Conservation (phyloP, 495 filamentous ascomycete genomes). For the Penicillium atrosanguineum region DNA sequence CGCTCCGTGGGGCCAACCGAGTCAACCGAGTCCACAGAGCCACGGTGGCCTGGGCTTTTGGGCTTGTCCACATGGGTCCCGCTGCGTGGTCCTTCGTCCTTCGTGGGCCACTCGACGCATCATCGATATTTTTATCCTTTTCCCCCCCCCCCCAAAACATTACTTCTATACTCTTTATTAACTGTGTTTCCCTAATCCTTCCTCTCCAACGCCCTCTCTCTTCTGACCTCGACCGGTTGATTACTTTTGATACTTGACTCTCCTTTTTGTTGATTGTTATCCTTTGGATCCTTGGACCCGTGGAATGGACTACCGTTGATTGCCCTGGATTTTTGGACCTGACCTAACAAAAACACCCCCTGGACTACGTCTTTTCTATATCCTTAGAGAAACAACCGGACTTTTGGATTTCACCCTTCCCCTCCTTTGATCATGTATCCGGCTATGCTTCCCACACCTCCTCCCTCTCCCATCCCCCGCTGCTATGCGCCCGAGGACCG, state of each 20-base stretch:
- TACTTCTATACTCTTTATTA: slow-evolving; percentile 14
- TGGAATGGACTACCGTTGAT: slow-evolving; percentile 22
- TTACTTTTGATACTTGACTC: not conserved
- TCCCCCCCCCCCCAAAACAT: slow-evolving; percentile 1
- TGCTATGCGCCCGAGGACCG: slow-evolving; percentile 74
- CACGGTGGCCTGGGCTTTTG: not conserved
- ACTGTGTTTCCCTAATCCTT: slow-evolving; percentile 12
- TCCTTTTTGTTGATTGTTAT: not conserved
- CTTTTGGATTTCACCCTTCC: not conserved
- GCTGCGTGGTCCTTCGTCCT: not conserved
- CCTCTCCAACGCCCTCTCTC: not conserved
- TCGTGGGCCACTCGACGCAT: slow-evolving; percentile 13
- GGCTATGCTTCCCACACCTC: slow-evolving; percentile 60
- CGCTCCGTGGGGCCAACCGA: not conserved
- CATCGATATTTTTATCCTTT: slow-evolving; percentile 10
- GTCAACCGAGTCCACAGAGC: no score
- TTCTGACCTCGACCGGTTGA: not conserved
- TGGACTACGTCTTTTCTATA: not conserved
- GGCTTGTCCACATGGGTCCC: not conserved
- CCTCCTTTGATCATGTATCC: slow-evolving; percentile 37
- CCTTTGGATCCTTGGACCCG: slow-evolving; percentile 4
- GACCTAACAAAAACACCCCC: slow-evolving; percentile 2
- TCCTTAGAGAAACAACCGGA: not conserved
- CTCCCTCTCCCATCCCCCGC: slow-evolving; percentile 51
- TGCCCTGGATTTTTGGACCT: slow-evolving; percentile 16